These are phyloP conservation scores for Cytospora piceae DNA, from an alignment of 2,329 filamentous ascomycete species.

Conservation along the genomic window DNA sequence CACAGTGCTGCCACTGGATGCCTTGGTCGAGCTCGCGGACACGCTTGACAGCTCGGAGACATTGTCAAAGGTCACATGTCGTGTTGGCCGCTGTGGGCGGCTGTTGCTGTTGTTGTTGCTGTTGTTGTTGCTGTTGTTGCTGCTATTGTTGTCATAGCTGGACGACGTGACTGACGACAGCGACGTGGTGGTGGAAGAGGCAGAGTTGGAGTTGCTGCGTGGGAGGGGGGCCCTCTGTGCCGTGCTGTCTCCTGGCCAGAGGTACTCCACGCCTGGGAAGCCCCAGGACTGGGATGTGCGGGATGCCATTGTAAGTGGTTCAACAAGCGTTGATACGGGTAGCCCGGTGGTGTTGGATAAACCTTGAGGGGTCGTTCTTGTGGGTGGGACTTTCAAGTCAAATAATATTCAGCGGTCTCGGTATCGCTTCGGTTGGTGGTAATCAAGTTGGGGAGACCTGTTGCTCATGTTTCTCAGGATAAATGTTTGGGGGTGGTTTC, in stretches of 20 bases:
- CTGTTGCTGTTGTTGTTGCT: not conserved
- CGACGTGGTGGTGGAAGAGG: not conserved
- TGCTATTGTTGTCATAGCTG: conserved; percentile 9
- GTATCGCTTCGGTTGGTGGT: conserved; percentile 27
- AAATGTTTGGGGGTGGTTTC: conserved; percentile 1
- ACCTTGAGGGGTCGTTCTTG: not conserved
- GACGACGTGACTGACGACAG: conserved; percentile 11
- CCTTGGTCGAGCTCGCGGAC: conserved; percentile 25
- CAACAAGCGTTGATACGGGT: not conserved
- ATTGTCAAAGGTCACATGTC: conserved; percentile 15
- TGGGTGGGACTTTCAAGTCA: not conserved
- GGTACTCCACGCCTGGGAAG: conserved; percentile 24
- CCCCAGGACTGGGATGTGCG: conserved; percentile 24
- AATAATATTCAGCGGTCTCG: conserved; percentile 24
- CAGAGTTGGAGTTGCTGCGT: conserved; percentile 10
- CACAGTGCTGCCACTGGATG: conserved; percentile 16
- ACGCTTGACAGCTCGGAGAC: conserved; percentile 18
- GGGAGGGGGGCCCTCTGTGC: not conserved
- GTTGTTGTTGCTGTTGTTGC: not conserved
- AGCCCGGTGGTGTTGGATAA: not conserved
- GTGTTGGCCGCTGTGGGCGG: conserved; percentile 16
- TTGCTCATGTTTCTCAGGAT: conserved; percentile 27
- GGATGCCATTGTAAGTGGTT: conserved; percentile 25
- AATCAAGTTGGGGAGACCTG: conserved; percentile 19
- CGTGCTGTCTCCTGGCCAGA: conserved; percentile 16